phyloP scores from a whole-genome alignment of 768 basidiomycete genomes.

The Suillus americanus region DNA sequence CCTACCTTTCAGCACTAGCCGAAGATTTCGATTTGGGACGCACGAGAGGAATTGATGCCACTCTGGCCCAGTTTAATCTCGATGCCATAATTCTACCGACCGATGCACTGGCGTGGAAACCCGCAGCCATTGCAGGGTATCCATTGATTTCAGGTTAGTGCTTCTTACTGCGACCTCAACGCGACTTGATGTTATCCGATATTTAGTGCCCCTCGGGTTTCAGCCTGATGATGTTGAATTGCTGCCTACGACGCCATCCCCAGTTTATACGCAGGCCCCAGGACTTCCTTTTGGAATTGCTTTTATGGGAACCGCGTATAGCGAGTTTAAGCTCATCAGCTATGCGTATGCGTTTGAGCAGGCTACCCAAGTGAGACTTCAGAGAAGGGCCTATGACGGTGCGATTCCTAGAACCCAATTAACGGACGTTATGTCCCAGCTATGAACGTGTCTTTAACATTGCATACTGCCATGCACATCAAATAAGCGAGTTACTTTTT shows the following conservation, averaged over 20 bases:
- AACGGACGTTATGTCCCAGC: constrained; percentile 23
- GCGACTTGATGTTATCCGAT: constrained; percentile 30
- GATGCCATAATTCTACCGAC: constrained; percentile 49
- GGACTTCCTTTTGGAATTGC: constrained; percentile 57
- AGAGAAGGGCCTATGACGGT: constrained; percentile 42
- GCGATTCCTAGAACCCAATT: constrained; percentile 56
- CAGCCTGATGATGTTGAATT: constrained; percentile 44
- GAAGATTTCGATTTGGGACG: constrained; percentile 44
- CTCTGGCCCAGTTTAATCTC: constrained; percentile 39
- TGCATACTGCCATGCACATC: neutral
- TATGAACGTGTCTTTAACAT: neutral
- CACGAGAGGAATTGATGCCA: constrained; percentile 51
- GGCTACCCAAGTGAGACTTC: constrained; percentile 47
- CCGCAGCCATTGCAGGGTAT: constrained; percentile 55
- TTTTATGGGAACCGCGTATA: constrained; percentile 58
- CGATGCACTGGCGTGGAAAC: constrained; percentile 16
- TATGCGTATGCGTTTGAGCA: constrained; percentile 64
- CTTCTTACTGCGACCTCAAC: neutral
- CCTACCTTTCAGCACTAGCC: constrained; percentile 42
- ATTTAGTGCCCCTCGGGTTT: constrained; percentile 52
- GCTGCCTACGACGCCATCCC: constrained; percentile 43
- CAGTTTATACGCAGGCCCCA: constrained; percentile 23
- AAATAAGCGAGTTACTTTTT: neutral
- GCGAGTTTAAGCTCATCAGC: constrained; percentile 52
- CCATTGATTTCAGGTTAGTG: constrained; percentile 51